phyloP scores from a whole-genome alignment of 2,329 filamentous ascomycete species.

The Sclerotinia nivalis region DNA sequence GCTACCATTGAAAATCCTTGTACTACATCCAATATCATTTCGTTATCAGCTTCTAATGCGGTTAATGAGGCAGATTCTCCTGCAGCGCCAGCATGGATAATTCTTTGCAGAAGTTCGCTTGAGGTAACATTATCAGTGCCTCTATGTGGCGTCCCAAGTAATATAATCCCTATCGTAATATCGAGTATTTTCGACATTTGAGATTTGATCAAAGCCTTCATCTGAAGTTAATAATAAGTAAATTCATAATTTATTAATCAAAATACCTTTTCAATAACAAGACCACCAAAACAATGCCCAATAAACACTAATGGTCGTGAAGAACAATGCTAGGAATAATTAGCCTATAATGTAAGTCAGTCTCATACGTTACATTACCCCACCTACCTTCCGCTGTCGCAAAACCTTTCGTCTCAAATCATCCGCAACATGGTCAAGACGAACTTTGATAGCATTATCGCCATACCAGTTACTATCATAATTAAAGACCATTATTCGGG shows the following conservation, averaged over 20 bases:
- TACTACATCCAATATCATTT: conserved; percentile 8
- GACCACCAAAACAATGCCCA: conserved; percentile 19
- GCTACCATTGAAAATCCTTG: neutral
- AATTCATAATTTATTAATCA: neutral
- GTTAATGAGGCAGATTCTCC: neutral
- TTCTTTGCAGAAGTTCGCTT: neutral
- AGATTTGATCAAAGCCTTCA: neutral
- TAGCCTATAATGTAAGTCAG: neutral
- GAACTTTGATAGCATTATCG: conserved; percentile 10
- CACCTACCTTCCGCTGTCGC: neutral
- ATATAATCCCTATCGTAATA: neutral
- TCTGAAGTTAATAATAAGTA: neutral
- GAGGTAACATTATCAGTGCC: conserved; percentile 11
- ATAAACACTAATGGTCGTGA: conserved; percentile 11
- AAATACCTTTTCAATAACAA: conserved; percentile 18
- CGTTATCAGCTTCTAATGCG: conserved; percentile 6
- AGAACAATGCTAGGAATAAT: neutral
- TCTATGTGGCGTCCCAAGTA: conserved; percentile 16
- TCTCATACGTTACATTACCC: neutral
- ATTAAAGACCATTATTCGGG: conserved; percentile 13
- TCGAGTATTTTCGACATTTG: conserved; percentile 18
- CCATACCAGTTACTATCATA: conserved; percentile 17
- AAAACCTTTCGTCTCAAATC: neutral
- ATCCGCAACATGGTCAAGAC: conserved; percentile 9
- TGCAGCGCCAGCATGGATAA: neutral